Percentiles rank a stretch among this genome's conserved stretches.
phyloP scores from a whole-genome alignment of 495 filamentous ascomycete genomes.

The Chaetomidium leptoderma region DNA sequence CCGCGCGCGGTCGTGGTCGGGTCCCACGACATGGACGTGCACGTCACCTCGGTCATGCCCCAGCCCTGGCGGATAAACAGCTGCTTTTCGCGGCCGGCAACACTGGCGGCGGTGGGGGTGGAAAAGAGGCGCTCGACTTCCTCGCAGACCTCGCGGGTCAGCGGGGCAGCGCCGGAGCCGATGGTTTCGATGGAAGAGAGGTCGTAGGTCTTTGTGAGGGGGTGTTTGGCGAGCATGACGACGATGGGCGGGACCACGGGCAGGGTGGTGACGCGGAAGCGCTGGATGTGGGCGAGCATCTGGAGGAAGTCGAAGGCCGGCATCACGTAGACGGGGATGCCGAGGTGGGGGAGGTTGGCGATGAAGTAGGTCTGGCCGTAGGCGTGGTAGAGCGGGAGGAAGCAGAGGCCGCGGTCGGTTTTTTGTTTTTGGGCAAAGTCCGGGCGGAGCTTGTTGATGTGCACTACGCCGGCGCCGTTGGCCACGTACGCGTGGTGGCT shows the following conservation, averaged over 20 bases:
- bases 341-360: constrained; percentile 34
- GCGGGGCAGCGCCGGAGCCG: constrained; percentile 59
- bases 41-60: constrained; percentile 81
- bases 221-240: constrained; percentile 68
- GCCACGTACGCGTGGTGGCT: constrained; percentile 68
- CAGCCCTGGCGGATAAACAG: constrained; percentile 68
- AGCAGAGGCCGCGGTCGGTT: constrained; percentile 38
- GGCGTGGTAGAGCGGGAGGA: constrained; percentile 74
- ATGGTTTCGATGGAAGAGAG: constrained; percentile 58
- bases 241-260: constrained; percentile 64
- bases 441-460: constrained; percentile 44
- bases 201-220: constrained; percentile 61
- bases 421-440: constrained; percentile 35
- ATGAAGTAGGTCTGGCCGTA: constrained; percentile 51
- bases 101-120: constrained; percentile 25
- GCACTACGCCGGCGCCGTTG: constrained; percentile 56
- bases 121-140: constrained; percentile 58
- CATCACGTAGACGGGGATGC: constrained; percentile 64
- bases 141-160: constrained; percentile 57
- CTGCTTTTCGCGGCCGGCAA: constrained; percentile 33
- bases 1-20: constrained; percentile 38
- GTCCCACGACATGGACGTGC: constrained; percentile 58
- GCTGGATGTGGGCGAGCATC: constrained; percentile 64
- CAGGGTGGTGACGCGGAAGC: constrained; percentile 61
- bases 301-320: constrained; percentile 65